These are phyloP conservation scores for Botryosphaeria agaves DNA, from an alignment of 2,329 filamentous ascomycete genomes.

Conservation along the genomic window DNA sequence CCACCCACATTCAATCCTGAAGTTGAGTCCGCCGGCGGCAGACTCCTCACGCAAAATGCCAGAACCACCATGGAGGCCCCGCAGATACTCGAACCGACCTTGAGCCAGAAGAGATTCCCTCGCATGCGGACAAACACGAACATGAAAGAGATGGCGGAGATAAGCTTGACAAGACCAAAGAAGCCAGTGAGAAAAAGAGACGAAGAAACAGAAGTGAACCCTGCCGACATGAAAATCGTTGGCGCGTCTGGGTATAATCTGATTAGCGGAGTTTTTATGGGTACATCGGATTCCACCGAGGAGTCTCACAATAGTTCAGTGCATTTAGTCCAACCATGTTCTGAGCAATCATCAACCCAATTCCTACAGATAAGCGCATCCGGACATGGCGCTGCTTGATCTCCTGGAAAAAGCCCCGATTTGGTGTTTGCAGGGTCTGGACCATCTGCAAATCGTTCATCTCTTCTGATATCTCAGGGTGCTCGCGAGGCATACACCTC, in stretches of 20 bases:
- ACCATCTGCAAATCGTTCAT: neutral
- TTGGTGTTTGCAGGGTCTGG: neutral
- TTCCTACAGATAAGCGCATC: constrained; percentile 3
- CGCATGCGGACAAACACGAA: constrained; percentile 5
- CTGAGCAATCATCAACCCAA: constrained; percentile 7
- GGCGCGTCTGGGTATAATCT: constrained; percentile 5
- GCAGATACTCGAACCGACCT: constrained; percentile 4
- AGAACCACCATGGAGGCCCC: constrained; percentile 5
- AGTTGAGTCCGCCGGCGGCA: neutral
- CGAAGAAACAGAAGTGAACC: constrained; percentile 7
- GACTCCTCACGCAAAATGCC: constrained; percentile 4
- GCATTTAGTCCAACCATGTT: constrained; percentile 6
- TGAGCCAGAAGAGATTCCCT: constrained; percentile 7
- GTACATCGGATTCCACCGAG: neutral
- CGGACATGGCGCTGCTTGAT: constrained; percentile 1
- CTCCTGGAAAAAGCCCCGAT: neutral
- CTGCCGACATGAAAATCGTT: constrained; percentile 7
- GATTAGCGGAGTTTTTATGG: neutral
- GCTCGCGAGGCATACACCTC: neutral
- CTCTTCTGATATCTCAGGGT: constrained; percentile 1
- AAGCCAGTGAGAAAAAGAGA: constrained; percentile 9
- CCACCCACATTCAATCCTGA: constrained; percentile 2
- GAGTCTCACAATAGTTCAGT: constrained; percentile 6
- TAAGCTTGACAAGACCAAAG: constrained; percentile 9
- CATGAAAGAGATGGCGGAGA: constrained; percentile 7